A percentile compares a stretch with the other conserved stretches of the same genome.
Conservation (phyloP, 371 early-diverging fungal genomes). For the Amoeboradix gromovi region DNA sequence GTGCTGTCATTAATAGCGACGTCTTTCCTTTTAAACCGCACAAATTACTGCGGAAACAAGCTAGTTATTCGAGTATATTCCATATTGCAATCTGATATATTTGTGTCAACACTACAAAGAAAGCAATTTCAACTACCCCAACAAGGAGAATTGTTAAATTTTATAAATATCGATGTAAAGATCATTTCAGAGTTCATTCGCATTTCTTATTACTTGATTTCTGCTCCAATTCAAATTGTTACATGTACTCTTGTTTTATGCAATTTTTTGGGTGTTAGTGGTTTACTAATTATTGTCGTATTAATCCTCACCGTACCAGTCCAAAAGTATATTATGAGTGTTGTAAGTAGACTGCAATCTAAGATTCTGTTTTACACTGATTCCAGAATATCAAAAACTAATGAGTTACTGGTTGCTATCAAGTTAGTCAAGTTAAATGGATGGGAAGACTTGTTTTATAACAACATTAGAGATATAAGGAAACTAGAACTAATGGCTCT, state of each 20-base stretch:
- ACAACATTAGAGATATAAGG: conserved; percentile 13
- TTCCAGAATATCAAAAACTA: background rate
- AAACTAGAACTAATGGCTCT: conserved; percentile 12
- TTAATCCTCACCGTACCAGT: background rate
- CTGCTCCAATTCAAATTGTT: background rate
- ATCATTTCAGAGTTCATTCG: background rate
- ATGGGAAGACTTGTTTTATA: conserved; percentile 32
- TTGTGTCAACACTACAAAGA: background rate
- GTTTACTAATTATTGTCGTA: background rate
- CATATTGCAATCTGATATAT: background rate
- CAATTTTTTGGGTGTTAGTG: background rate
- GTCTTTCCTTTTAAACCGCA: background rate
- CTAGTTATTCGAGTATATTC: background rate
- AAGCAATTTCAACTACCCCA: background rate
- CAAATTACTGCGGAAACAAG: background rate
- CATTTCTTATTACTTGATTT: background rate
- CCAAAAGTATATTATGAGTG: background rate
- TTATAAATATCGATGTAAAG: background rate
- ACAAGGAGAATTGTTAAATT: background rate
- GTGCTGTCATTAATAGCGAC: background rate
- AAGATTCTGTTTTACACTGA: background rate
- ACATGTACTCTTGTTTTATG: background rate
- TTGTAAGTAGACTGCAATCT: background rate
- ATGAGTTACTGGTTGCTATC: conserved; percentile 13
- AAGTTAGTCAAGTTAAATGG: conserved; percentile 43